Evolutionary conservation across 371 early-diverging fungal genomes (phyloP), one percentile per base, ranked within the genome.

Genomic region (Choanephora cucurbitarum): DNA sequence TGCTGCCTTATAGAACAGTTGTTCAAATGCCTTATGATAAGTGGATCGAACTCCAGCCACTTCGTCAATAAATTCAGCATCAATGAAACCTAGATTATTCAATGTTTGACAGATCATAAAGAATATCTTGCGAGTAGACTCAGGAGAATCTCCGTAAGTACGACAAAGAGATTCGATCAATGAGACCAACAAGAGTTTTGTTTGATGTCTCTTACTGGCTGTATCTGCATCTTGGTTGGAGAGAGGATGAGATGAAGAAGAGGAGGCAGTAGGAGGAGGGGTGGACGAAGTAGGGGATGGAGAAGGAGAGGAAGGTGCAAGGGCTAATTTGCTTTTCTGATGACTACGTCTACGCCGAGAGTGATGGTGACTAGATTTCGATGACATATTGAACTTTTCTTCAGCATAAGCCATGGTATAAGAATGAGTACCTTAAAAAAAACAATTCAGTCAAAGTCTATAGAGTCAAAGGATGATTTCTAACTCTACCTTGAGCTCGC

Each of bases 101-200:
- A 87, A 62, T 0, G 81, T 82, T 57, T 83, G 81, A 60, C 85
- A 82, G 28, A 91, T 82, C 32, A 89, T 75, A 46, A 89, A 89
- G 55, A 94, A 95, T 22, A 94, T 75, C 47, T 83, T 75, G 28
- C 86, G 88, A 67, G 90, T 94, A 46, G 85, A 75, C 56, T 91
- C 86, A 1, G 91, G 90, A 15, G 84, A 79, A 52, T 90, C 88
- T 52, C 91, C 91, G 66, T 94, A 92, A 11, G 92, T 71, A 44
- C 83, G 73, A 67, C 93, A 93, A 73, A 93, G 92, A 60, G 92
- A 92, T 55, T 93, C 91, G 3, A 91, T 77, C 19, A 92, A 67
- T 5, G 91, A 83, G 0, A 90, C 90, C 31, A 92, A 67, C 0
- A 93, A 70, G 11, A 92, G 62, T 34, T 83, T 86, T 33, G 87